phyloP scores from a whole-genome alignment of 1,284 basidiomycete genomes.

The Ustilago curta region DNA sequence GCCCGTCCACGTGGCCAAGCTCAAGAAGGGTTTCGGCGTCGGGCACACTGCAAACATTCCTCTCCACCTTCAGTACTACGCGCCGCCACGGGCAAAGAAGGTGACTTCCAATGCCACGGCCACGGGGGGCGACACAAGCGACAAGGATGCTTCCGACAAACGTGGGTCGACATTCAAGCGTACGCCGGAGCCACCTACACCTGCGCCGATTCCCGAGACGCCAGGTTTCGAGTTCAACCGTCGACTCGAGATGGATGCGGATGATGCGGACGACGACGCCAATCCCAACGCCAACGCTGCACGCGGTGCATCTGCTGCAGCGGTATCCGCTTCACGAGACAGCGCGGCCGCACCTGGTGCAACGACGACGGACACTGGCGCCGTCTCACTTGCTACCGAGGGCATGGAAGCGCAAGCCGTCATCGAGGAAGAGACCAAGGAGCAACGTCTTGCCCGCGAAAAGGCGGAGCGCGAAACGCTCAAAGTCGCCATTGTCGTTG shows the following conservation, averaged over 20 bases:
- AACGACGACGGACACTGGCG: neutral
- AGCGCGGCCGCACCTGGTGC: neutral
- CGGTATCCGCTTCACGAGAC: neutral
- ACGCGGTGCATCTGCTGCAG: slow-evolving; percentile 3
- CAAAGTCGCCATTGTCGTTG: slow-evolving; percentile 61
- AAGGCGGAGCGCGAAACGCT: slow-evolving; percentile 62
- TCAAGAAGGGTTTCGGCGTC: slow-evolving; percentile 51
- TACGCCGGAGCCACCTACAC: slow-evolving; percentile 22
- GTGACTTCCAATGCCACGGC: neutral
- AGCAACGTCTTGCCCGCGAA: slow-evolving; percentile 54
- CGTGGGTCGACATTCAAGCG: slow-evolving; percentile 13
- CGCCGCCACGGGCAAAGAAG: slow-evolving; percentile 50
- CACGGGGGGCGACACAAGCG: slow-evolving; percentile 11
- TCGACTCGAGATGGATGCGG: slow-evolving; percentile 30
- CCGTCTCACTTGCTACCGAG: neutral
- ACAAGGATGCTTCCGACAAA: slow-evolving; percentile 14
- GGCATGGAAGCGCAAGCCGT: slow-evolving; percentile 15
- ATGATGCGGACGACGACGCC: slow-evolving; percentile 34
- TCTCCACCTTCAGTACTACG: slow-evolving; percentile 51
- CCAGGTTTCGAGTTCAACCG: slow-evolving; percentile 45
- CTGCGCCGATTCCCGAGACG: slow-evolving; percentile 44
- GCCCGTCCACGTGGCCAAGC: slow-evolving; percentile 57
- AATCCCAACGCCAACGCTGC: neutral
- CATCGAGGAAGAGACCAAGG: slow-evolving; percentile 53
- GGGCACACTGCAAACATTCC: slow-evolving; percentile 43